Percentiles rank a stretch among this genome's conserved stretches.
phyloP scores from a whole-genome alignment of 2,329 filamentous ascomycete species.

The Colletotrichum costaricense region DNA sequence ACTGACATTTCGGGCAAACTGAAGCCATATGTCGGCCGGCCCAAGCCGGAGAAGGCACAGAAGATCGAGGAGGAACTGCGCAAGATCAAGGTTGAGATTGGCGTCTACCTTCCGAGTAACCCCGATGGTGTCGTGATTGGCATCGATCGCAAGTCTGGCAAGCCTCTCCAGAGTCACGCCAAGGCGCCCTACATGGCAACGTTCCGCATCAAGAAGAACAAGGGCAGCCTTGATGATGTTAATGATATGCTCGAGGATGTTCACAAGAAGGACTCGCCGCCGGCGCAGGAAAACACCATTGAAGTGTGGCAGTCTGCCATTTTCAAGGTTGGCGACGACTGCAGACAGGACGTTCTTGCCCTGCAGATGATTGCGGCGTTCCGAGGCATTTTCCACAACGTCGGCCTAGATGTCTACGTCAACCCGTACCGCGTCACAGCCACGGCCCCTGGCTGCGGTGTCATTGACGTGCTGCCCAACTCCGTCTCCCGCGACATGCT shows the following conservation, averaged over 20 bases:
- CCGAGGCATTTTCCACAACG: slow-evolving; percentile 93
- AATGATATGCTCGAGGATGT: slow-evolving; percentile 64
- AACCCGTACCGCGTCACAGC: slow-evolving; percentile 98
- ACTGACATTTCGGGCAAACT: slow-evolving; percentile 96
- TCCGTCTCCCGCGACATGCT: slow-evolving; percentile 99
- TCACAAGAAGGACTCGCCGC: slow-evolving; percentile 47
- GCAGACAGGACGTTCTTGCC: slow-evolving; percentile 94
- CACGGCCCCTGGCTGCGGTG: slow-evolving; percentile 95
- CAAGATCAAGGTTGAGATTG: slow-evolving; percentile 96
- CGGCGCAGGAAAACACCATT: slow-evolving; percentile 67
- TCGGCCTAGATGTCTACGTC: slow-evolving; percentile 96
- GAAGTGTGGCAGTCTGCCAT: slow-evolving; percentile 99
- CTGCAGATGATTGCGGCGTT: slow-evolving; percentile 98
- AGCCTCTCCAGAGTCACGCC: slow-evolving; percentile 95
- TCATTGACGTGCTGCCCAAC: slow-evolving; percentile 97
- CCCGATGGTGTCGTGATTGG: slow-evolving; percentile 97
- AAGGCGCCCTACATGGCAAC: slow-evolving; percentile 99
- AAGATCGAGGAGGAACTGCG: slow-evolving; percentile 99
- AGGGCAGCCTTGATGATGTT: slow-evolving; percentile 61
- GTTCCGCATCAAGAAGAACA: slow-evolving; percentile 92
- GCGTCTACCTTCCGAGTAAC: slow-evolving; percentile 96
- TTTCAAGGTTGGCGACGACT: slow-evolving; percentile 99
- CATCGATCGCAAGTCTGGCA: slow-evolving; percentile 97
- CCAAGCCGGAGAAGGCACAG: slow-evolving; percentile 97
- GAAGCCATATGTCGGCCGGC: slow-evolving; percentile 89